Conservation (phyloP, 1,284 basidiomycete species). For the Ceratorhiza oryzae-sativae region DNA sequence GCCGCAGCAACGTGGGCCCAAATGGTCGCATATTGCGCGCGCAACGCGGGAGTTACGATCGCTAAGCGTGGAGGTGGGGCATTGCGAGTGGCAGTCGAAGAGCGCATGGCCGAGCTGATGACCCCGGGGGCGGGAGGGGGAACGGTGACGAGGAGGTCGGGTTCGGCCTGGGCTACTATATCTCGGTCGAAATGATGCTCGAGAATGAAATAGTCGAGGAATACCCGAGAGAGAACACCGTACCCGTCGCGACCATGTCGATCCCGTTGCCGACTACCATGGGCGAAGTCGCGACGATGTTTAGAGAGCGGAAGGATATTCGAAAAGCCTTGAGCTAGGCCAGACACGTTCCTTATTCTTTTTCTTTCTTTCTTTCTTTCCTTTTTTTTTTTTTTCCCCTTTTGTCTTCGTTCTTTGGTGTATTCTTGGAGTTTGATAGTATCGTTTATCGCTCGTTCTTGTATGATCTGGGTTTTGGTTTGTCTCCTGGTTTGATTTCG, state of each 20-base stretch:
- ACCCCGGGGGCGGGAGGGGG: constrained; percentile 23
- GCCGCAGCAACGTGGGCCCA: constrained; percentile 35
- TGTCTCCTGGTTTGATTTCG: neutral
- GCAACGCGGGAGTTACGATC: constrained; percentile 14
- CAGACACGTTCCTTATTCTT: neutral
- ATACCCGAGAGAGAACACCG: constrained; percentile 1
- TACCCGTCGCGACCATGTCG: constrained; percentile 15
- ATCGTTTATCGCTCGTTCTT: neutral
- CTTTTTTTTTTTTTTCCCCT: neutral
- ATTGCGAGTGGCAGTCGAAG: constrained; percentile 11
- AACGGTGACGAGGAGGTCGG: constrained; percentile 30
- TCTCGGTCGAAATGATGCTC: constrained; percentile 34
- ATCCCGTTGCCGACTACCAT: constrained; percentile 32
- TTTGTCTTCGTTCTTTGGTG: constrained; percentile 11
- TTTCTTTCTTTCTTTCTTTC: neutral
- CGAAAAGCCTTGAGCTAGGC: constrained; percentile 32
- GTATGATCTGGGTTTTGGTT: neutral
- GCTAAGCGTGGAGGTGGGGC: constrained; percentile 14
- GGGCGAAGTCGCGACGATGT: constrained; percentile 21
- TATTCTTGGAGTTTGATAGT: neutral
- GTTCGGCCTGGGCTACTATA: constrained; percentile 32
- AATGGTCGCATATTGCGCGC: constrained; percentile 35
- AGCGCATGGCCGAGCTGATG: constrained; percentile 33
- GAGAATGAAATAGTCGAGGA: constrained; percentile 8
- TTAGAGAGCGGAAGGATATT: constrained; percentile 36